A percentile compares a stretch with the other conserved stretches of the same genome.
phyloP scores from a whole-genome alignment of 352 stramenopile genomes.

The Phytopythium litorale region DNA sequence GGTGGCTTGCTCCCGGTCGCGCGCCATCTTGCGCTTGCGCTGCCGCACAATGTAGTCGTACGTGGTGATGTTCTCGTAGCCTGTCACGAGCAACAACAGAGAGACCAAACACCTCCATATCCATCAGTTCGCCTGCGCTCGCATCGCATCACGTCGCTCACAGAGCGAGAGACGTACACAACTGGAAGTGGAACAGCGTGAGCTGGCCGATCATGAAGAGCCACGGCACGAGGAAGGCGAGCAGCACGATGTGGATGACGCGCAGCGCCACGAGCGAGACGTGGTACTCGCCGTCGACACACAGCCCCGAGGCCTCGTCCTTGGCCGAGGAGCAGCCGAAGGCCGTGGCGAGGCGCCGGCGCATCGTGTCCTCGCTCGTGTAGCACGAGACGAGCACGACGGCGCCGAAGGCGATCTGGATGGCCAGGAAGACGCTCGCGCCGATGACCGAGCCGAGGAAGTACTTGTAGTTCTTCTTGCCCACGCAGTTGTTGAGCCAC shows the following conservation, averaged over 20 bases:
- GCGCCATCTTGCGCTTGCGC: constrained; percentile 68
- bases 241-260: constrained; percentile 58
- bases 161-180: constrained; percentile 47
- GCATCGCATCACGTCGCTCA: not conserved
- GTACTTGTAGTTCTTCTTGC: constrained; percentile 82
- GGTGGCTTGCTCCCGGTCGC: constrained; percentile 39
- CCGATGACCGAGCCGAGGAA: constrained; percentile 75
- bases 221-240: constrained; percentile 66
- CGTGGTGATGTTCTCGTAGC: constrained; percentile 77
- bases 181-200: constrained; percentile 77
- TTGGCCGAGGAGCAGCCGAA: constrained; percentile 59
- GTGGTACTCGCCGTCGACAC: constrained; percentile 43
- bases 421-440: constrained; percentile 51
- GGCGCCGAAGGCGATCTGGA: constrained; percentile 69
- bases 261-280: constrained; percentile 55
- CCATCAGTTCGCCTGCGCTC: too few species aligned
- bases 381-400: constrained; percentile 57
- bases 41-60: constrained; percentile 88
- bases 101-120: too few species aligned
- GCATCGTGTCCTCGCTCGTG: constrained; percentile 38
- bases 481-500: constrained; percentile 96
- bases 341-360: constrained; percentile 42
- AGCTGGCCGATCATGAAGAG: constrained; percentile 79
- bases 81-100: constrained; percentile 16
- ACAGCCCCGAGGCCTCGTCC: constrained; percentile 40